Percentiles rank a stretch among this genome's conserved stretches.
phyloP scores from a whole-genome alignment of 768 basidiomycete genomes.

The Cubamyces sp. region DNA sequence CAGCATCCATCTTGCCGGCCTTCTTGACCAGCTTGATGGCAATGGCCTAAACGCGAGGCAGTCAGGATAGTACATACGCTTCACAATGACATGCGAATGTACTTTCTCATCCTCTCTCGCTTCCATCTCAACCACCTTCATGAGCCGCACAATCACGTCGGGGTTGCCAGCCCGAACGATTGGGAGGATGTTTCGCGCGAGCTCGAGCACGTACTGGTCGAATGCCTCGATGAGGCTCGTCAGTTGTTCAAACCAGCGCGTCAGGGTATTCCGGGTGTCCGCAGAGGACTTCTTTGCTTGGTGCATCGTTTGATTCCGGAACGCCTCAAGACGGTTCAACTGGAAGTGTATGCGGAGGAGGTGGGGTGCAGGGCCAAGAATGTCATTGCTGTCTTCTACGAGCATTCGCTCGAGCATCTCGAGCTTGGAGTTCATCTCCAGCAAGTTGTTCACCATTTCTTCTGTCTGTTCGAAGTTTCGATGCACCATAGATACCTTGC shows the following conservation, averaged over 20 bases:
- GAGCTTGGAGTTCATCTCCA: conserved; percentile 89
- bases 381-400: conserved; percentile 69
- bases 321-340: conserved; percentile 88
- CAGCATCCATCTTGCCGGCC: conserved; percentile 88
- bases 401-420: conserved; percentile 81
- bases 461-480: conserved; percentile 94
- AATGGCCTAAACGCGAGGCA: conserved; percentile 64
- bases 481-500: conserved; percentile 92
- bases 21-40: conserved; percentile 95
- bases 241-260: conserved; percentile 83
- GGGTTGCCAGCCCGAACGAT: conserved; percentile 78
- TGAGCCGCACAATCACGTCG: conserved; percentile 86
- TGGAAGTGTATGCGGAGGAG: conserved; percentile 90
- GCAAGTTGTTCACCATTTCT: conserved; percentile 91
- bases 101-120: conserved; percentile 95
- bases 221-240: conserved; percentile 81
- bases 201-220: conserved; percentile 79
- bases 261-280: conserved; percentile 66
- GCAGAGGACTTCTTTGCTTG: conserved; percentile 85
- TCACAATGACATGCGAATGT: neutral
- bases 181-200: conserved; percentile 78
- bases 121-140: conserved; percentile 95
- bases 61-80: neutral
- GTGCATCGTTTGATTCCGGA: conserved; percentile 94
- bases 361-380: conserved; percentile 86